Evolutionary conservation across 1,284 basidiomycete genomes (phyloP).

Genomic region (Takashimella koratensis): DNA sequence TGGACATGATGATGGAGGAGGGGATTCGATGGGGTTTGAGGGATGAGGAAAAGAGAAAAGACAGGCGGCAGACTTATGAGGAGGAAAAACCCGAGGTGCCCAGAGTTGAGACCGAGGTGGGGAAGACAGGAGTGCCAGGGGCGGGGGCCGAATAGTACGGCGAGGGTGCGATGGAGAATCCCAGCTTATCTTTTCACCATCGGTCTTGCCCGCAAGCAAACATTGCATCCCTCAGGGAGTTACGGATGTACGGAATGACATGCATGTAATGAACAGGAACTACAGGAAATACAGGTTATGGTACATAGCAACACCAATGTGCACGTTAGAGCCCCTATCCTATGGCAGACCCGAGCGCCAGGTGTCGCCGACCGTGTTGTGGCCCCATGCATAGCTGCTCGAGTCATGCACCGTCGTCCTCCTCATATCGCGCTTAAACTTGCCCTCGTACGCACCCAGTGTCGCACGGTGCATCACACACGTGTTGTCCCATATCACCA

Average conservation of each 20-base stretch:
- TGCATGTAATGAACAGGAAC: too few species aligned
- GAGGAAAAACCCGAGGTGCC: too few species aligned
- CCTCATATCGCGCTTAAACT: constrained; percentile 23
- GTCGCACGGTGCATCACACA: constrained; percentile 22
- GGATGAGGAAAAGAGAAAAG: background rate
- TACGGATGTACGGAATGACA: background rate
- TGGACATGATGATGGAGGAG: background rate
- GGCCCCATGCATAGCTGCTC: constrained; percentile 19
- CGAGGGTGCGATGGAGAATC: background rate
- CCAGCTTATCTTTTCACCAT: background rate
- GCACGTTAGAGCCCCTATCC: background rate
- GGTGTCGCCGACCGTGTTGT: constrained; percentile 19
- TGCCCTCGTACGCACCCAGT: constrained; percentile 19
- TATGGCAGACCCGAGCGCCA: constrained; percentile 18
- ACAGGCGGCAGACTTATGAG: too few species aligned
- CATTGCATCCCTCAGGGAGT: background rate
- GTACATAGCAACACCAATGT: background rate
- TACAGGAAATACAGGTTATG: background rate
- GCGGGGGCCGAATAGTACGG: too few species aligned
- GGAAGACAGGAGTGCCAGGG: too few species aligned
- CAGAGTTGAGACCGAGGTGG: too few species aligned
- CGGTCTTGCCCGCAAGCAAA: background rate
- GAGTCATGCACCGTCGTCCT: constrained; percentile 23
- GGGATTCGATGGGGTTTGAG: background rate
- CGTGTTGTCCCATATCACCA: constrained; percentile 29